phyloP scores from a whole-genome alignment of 2,329 filamentous ascomycete species.

The Clonostachys chloroleuca region DNA sequence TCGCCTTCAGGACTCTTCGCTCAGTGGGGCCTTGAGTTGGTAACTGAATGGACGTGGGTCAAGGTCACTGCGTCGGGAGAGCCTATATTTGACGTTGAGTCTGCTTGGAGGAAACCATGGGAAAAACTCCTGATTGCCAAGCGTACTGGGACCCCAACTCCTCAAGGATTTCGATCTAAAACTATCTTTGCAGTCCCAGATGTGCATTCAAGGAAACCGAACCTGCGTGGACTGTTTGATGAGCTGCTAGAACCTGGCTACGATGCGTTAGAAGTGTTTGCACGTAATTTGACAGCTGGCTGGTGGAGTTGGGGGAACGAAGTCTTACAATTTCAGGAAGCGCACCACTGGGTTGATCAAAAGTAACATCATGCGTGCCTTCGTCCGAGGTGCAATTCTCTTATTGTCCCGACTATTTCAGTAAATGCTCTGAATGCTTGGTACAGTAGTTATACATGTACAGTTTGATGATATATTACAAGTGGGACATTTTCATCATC shows the following conservation, averaged over 20 bases:
- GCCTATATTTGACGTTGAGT: conserved; percentile 57
- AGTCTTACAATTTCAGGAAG: conserved; percentile 63
- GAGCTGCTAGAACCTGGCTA: conserved; percentile 46
- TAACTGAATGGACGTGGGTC: conserved; percentile 75
- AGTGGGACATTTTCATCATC: background rate
- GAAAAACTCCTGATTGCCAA: conserved; percentile 65
- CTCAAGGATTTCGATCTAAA: conserved; percentile 27
- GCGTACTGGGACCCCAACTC: conserved; percentile 21
- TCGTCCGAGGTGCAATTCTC: background rate
- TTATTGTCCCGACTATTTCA: too few species aligned
- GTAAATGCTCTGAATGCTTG: background rate
- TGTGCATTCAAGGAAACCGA: conserved; percentile 75
- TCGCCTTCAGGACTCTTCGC: conserved; percentile 54
- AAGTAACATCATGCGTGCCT: background rate
- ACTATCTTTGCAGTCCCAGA: conserved; percentile 70
- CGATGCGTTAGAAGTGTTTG: conserved; percentile 70
- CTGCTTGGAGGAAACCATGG: conserved; percentile 69
- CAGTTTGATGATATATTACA: background rate
- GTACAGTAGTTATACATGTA: conserved; percentile 3
- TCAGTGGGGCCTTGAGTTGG: conserved; percentile 59
- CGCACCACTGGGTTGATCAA: conserved; percentile 40
- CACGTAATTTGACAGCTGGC: conserved; percentile 65
- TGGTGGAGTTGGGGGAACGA: conserved; percentile 82
- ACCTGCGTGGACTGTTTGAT: conserved; percentile 57
- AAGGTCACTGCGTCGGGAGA: conserved; percentile 65